These are phyloP conservation scores for Diaporthe capsici DNA, from an alignment of 2,329 filamentous ascomycete genomes.

Conservation along the genomic window DNA sequence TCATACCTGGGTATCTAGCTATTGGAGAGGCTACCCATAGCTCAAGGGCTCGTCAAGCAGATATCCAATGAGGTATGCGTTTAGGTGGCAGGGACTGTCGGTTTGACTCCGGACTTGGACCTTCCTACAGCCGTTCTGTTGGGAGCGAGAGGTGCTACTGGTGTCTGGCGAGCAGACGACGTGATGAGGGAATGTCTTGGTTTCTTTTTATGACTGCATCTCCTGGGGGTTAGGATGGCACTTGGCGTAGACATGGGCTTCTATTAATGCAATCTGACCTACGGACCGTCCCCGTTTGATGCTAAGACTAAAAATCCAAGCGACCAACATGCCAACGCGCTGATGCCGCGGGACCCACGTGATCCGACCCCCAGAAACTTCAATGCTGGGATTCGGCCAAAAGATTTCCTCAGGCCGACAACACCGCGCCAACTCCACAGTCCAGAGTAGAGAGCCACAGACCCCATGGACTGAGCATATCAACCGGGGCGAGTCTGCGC, in stretches of 20 bases:
- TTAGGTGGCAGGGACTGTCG: neutral
- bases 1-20: neutral
- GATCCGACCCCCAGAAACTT: slow-evolving; percentile 13
- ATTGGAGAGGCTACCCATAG: neutral
- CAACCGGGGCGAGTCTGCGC: slow-evolving; percentile 26
- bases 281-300: neutral
- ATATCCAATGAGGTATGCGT: too few relatives aligned
- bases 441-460: neutral
- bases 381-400: neutral
- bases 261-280: slow-evolving; percentile 27
- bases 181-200: slow-evolving; percentile 26
- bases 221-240: slow-evolving; percentile 34
- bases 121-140: neutral
- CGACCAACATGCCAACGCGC: neutral
- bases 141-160: neutral
- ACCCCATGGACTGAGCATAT: slow-evolving; percentile 33
- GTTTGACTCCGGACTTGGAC: neutral
- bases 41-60: neutral
- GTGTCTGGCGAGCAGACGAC: slow-evolving; percentile 7
- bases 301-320: neutral
- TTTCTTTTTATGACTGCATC: slow-evolving; percentile 41
- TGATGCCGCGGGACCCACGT: slow-evolving; percentile 25
- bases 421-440: slow-evolving; percentile 14
- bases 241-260: slow-evolving; percentile 39
- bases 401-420: slow-evolving; percentile 22